Conservation (phyloP, 1,284 basidiomycete species). For the Somion occarium region DNA sequence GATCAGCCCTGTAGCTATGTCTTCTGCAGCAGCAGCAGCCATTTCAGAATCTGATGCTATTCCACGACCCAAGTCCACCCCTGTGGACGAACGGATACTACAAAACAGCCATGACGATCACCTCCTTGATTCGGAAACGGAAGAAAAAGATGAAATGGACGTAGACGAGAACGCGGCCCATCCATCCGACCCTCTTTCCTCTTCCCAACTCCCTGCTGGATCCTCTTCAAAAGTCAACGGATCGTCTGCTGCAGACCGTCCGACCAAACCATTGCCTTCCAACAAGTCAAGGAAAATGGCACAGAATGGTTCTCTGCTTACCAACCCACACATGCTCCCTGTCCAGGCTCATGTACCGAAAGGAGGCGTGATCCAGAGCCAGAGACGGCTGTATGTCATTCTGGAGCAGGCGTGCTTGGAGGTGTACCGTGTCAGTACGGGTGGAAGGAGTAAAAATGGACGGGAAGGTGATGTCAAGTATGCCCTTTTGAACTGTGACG, state of each 20-base stretch:
- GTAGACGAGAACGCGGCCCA: slow-evolving; percentile 15
- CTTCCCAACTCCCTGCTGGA: slow-evolving; percentile 13
- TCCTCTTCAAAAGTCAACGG: slow-evolving; percentile 18
- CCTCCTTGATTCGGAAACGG: slow-evolving; percentile 22
- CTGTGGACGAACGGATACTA: slow-evolving; percentile 24
- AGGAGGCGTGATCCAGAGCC: slow-evolving; percentile 36
- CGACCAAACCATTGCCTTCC: slow-evolving; percentile 41
- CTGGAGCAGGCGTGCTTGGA: slow-evolving; percentile 94
- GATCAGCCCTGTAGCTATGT: slow-evolving; percentile 22
- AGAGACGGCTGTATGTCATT: slow-evolving; percentile 82
- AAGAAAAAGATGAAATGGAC: slow-evolving; percentile 22
- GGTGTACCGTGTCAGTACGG: slow-evolving; percentile 82
- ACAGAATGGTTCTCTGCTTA: slow-evolving; percentile 27
- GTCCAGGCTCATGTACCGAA: slow-evolving; percentile 77
- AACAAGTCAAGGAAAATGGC: slow-evolving; percentile 43
- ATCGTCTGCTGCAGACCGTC: slow-evolving; percentile 39
- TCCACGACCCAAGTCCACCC: slow-evolving; percentile 34
- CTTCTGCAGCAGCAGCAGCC: slow-evolving; percentile 13
- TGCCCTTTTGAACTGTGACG: slow-evolving; percentile 96
- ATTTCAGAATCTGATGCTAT: slow-evolving; percentile 18
- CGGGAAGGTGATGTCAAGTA: slow-evolving; percentile 86
- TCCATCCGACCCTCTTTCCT: slow-evolving; percentile 14
- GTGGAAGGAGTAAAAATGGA: slow-evolving; percentile 45
- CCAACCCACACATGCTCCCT: slow-evolving; percentile 79
- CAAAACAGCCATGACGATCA: background rate